Evolutionary conservation across 805 yeast genomes (phyloP).

Genomic region (Yarrowia sp.): DNA sequence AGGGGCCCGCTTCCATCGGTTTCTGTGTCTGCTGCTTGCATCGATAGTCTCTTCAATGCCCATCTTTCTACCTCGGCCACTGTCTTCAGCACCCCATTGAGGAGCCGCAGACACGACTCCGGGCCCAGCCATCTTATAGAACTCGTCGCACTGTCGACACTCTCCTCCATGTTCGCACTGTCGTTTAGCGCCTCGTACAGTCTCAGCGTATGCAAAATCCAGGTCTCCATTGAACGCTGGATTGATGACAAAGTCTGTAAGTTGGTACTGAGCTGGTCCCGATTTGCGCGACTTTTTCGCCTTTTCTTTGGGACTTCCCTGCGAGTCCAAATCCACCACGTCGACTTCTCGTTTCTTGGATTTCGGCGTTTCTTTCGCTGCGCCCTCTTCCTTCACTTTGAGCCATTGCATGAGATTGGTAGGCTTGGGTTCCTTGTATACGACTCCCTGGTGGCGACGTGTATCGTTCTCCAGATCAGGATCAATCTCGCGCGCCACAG

Average conservation of each 20-base stretch:
- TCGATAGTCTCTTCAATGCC: conserved; percentile 25
- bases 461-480: conserved; percentile 1
- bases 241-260: conserved; percentile 42
- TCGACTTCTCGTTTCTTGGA: background rate
- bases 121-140: conserved; percentile 38
- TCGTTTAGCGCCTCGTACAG: conserved; percentile 39
- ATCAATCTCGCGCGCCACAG: conserved; percentile 4
- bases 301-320: conserved; percentile 4
- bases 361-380: background rate
- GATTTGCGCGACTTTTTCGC: background rate
- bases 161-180: conserved; percentile 40
- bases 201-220: conserved; percentile 39
- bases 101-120: conserved; percentile 34
- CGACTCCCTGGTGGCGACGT: background rate
- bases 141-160: conserved; percentile 39
- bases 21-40: conserved; percentile 32
- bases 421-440: background rate
- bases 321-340: background rate
- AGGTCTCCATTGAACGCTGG: conserved; percentile 36
- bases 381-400: background rate
- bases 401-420: conserved; percentile 19
- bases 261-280: conserved; percentile 24
- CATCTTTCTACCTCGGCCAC: background rate
- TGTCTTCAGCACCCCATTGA: conserved; percentile 33
- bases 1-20: conserved; percentile 40